These are phyloP conservation scores for Annona cherimola DNA, from an alignment of 164 flowering plant genomes.

Conservation along the genomic window DNA sequence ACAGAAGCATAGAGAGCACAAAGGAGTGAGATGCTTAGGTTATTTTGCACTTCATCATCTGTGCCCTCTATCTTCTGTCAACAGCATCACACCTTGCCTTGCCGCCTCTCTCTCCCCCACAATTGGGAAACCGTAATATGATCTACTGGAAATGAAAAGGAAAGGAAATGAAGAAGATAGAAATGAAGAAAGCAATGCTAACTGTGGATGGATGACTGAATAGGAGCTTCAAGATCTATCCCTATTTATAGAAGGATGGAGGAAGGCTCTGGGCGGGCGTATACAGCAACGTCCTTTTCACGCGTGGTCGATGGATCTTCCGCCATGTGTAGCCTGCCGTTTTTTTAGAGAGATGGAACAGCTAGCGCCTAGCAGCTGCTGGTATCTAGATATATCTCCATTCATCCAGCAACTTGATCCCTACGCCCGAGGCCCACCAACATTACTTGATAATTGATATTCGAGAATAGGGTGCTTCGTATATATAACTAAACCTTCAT, in stretches of 20 bases:
- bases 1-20: conserved; percentile 19
- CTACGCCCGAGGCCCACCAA: not conserved
- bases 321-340: not conserved
- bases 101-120: not conserved
- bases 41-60: conserved; percentile 15
- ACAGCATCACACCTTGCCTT: conserved; percentile 21
- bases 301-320: not conserved
- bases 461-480: too few species aligned
- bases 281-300: not conserved
- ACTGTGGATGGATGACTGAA: conserved; percentile 4
- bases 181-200: not conserved
- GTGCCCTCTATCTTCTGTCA: conserved; percentile 39
- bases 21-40: conserved; percentile 28
- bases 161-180: not conserved
- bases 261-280: not conserved
- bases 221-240: not conserved
- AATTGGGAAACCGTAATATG: not conserved
- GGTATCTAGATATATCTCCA: not conserved
- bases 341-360: conserved; percentile 1
- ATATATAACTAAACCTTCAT: too few species aligned
- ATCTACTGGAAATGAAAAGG: not conserved
- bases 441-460: too few species aligned
- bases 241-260: conserved; percentile 11
- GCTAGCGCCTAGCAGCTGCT: too few species aligned
- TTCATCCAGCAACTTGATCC: not conserved